These are phyloP conservation scores for Diplodia mutila DNA, from an alignment of 2,329 filamentous ascomycete genomes.

Conservation along the genomic window DNA sequence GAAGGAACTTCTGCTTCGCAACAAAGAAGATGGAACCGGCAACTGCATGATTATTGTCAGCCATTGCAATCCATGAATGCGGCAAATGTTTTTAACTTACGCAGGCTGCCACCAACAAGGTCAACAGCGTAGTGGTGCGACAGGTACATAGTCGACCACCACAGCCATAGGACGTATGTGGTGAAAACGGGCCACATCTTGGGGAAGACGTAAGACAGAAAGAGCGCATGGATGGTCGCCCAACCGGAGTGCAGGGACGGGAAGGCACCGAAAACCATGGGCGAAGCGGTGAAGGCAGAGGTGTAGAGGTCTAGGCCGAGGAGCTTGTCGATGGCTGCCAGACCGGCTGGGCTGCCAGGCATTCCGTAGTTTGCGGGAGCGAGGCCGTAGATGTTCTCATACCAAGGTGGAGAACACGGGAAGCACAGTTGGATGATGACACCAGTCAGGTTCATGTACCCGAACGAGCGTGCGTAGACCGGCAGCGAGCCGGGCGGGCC, in stretches of 20 bases:
- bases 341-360: slow-evolving; percentile 82
- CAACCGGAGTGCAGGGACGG: slow-evolving; percentile 90
- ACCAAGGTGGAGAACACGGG: slow-evolving; percentile 95
- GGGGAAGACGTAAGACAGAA: slow-evolving; percentile 92
- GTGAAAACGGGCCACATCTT: slow-evolving; percentile 78
- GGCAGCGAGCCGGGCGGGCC: slow-evolving; percentile 83
- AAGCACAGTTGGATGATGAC: slow-evolving; percentile 88
- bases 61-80: background rate
- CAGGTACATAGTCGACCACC: slow-evolving; percentile 98
- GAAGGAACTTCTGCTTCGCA: slow-evolving; percentile 77
- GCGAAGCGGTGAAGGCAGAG: slow-evolving; percentile 85
- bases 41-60: slow-evolving; percentile 40
- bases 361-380: slow-evolving; percentile 93
- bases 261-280: slow-evolving; percentile 92
- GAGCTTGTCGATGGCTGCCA: slow-evolving; percentile 86
- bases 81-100: slow-evolving; percentile 35
- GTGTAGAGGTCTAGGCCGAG: slow-evolving; percentile 92
- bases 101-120: slow-evolving; percentile 79
- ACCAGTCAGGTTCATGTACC: slow-evolving; percentile 87
- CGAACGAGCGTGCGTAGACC: slow-evolving; percentile 83
- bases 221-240: slow-evolving; percentile 85
- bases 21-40: slow-evolving; percentile 82
- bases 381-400: slow-evolving; percentile 89
- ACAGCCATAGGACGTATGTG: slow-evolving; percentile 87
- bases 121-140: slow-evolving; percentile 97